Evolutionary conservation across 306 rosid species (phyloP), one percentile per base, ranked within the genome.

Genomic region (Astragalus membranaceus): DNA sequence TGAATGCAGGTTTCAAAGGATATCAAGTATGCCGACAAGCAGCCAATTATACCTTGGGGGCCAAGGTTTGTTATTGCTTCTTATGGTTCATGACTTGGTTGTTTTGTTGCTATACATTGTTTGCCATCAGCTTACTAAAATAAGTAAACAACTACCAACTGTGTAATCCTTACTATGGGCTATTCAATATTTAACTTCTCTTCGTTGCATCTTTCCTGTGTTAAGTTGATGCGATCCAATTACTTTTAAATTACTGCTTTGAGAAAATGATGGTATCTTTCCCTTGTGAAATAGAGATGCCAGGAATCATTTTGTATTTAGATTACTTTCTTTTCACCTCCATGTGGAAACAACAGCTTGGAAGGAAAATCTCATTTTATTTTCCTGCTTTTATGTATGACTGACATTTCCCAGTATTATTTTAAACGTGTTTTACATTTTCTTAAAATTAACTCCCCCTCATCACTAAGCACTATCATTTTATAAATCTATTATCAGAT

Each of bases 31-130:
- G 99, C 99, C 1, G 99, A 94, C 83, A 94, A 88, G 83, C 97
- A 87, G 84, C 97, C 96, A 76, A 77, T 94, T 76, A 77, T 94
- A 30, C 96, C 99, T 60, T 94, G 99, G 99, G 99, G 99, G 15
- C 99, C 99, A 78, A 90, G 99, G 99, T 94, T 75, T 67, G 79
- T 60, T 63, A 64, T 72, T 66, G 49, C 64, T 39, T 76, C 47
- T 54, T 72, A 15, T 64, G 69, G 69, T 69, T 80, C 33, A 49
- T 64, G 46, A 16, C 35, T 33, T 48, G 5, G 13, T 69, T 29
- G 36, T 69, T 30, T 64, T 67, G 37, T 49, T 76, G 36, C 58
- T 49, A 50, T 49, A 53, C 43, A 59, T 53, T 57, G 43, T 72
- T 66, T 63, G 17, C 23, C 51, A 68, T 79, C 48, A 15, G 71